Percentiles rank a stretch among this genome's conserved stretches.
These are phyloP conservation scores for Primulina eburnea DNA, from an alignment of 257 asterid genomes.

Conservation along the genomic window DNA sequence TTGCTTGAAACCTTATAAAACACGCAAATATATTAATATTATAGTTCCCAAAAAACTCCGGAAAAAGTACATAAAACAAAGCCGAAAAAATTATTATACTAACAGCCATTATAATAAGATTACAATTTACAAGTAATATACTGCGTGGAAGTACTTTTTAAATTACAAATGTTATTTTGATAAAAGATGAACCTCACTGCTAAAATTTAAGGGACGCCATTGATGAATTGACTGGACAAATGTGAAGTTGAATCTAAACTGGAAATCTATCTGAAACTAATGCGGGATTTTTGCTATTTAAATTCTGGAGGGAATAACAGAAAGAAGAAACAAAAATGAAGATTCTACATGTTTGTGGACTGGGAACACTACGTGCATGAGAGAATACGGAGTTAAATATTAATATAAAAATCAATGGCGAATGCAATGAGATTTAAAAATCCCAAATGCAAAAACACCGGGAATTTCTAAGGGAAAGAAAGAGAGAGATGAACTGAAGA, in stretches of 20 bases:
- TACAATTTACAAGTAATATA: background rate
- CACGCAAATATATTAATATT: slow-evolving; percentile 11
- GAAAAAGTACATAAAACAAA: background rate
- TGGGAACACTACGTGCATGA: background rate
- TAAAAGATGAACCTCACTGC: background rate
- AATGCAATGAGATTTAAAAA: background rate
- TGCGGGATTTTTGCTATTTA: background rate
- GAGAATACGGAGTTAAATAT: background rate
- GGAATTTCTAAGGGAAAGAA: background rate
- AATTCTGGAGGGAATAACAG: background rate
- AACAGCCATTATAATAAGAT: background rate
- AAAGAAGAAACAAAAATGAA: background rate
- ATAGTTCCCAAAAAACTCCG: background rate
- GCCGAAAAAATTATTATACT: background rate
- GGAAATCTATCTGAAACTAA: background rate
- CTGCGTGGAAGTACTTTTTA: background rate
- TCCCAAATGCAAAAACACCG: background rate
- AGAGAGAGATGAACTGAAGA: background rate
- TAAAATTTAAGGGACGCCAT: background rate
- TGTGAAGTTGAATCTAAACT: background rate
- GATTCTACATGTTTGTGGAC: background rate
- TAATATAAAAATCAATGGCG: background rate
- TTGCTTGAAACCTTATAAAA: slow-evolving; percentile 41
- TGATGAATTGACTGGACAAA: background rate
- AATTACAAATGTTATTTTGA: background rate